These are phyloP conservation scores for Ogataea saltuana DNA, from an alignment of 805 yeast genomes.

Conservation along the genomic window DNA sequence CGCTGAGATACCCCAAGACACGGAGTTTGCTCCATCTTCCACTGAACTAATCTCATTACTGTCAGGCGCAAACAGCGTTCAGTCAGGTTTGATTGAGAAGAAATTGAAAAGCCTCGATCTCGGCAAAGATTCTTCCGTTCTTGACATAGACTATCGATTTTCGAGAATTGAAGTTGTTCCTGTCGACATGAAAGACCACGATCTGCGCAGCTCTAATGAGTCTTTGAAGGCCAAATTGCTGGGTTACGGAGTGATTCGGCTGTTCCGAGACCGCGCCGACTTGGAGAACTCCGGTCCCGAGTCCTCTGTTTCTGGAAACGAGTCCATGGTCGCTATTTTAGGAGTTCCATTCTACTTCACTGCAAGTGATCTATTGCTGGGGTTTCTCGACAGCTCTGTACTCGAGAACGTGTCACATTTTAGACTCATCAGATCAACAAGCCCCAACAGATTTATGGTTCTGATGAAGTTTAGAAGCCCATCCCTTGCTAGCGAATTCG, in stretches of 20 bases:
- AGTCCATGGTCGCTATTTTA: constrained; percentile 72
- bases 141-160: constrained; percentile 36
- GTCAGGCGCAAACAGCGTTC: constrained; percentile 9
- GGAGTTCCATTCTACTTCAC: constrained; percentile 88
- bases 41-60: constrained; percentile 12
- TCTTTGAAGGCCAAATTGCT: constrained; percentile 62
- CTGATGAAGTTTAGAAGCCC: constrained; percentile 68
- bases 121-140: neutral
- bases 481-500: constrained; percentile 61
- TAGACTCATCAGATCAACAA: constrained; percentile 65
- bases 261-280: constrained; percentile 56
- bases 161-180: constrained; percentile 36
- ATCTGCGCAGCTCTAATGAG: constrained; percentile 24
- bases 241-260: constrained; percentile 73
- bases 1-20: constrained; percentile 12
- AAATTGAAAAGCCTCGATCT: constrained; percentile 13
- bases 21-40: constrained; percentile 7
- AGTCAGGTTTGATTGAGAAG: constrained; percentile 13
- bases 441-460: constrained; percentile 71
- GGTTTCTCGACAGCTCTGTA: constrained; percentile 70
- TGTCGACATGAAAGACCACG: constrained; percentile 29
- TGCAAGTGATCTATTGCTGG: constrained; percentile 71
- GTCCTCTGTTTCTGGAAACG: constrained; percentile 44
- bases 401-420: constrained; percentile 64
- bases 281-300: constrained; percentile 21